Base-by-base conservation (phyloP, 139 green algal genomes). In the Raphidocelis subcapitata region DNA sequence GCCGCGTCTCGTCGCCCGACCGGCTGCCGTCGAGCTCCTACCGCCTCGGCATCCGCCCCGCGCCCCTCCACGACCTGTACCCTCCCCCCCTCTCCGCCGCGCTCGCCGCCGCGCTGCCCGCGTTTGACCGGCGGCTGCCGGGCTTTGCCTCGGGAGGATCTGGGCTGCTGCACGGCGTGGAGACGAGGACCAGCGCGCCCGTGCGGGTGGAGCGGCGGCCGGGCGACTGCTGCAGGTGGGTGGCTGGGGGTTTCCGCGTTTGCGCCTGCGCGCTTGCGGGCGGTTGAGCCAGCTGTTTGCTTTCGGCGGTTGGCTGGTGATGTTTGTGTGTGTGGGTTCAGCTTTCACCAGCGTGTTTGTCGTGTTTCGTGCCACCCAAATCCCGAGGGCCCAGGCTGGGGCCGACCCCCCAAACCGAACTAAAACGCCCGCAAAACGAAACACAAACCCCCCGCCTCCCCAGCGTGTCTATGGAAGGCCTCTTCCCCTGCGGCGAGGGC, bases 401-500 rank as follows among this genome's bases (percentile, higher is more conserved):
- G n/a, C n/a, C n/a, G n/a, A n/a, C n/a, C n/a, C n/a, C n/a, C n/a
- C n/a, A n/a, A n/a, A n/a, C n/a, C n/a, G n/a, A 49, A 49, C 12
- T 49, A 8, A 49, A 49, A 49, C n/a, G n/a, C n/a, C n/a, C n/a
- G n/a, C n/a, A n/a, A n/a, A n/a, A 77, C 91, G 3, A 81, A 86
- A 16, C 69, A 67, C 31, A 56, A 69, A 2, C 3, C 65, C 14
- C 52, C 41, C 5, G 15, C 77, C 44, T 80, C 2, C 41, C 93
- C 76, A 91, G 80, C 41, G 31, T 74, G 10, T 79, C 46, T 10
- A 37, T 86, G 51, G n/a, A 29, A 1, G 88, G 88, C 21, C 82
- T 97, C 23, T 94, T 88, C 72, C 92, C 92, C 0, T 82, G 78
- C 33, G 92, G 92, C 1, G 92, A 95, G 69, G 92, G 92, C 26